Evolutionary conservation across 306 rosid species (phyloP), one percentile per base, ranked within the genome.

Genomic region (Geum urbanum): DNA sequence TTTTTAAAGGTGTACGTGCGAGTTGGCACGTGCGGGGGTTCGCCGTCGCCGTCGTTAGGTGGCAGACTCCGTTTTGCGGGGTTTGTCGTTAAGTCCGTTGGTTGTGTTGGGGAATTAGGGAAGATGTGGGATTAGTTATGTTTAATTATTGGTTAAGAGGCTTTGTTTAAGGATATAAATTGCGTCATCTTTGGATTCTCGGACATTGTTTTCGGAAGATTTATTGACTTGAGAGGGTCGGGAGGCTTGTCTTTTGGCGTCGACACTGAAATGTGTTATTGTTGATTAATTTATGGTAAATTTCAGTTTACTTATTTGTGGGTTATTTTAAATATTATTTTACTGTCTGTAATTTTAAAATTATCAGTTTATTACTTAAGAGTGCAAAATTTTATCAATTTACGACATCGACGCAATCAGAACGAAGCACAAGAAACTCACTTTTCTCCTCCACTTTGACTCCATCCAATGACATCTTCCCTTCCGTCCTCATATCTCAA

Each of bases 11-110:
- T 15, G 45, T 46, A 6, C 53, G 67, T 45, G 55, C 22, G n/a
- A 22, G 22, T 4, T 7, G 40, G 54, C 52, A 40, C 43, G 73
- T 22, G 54, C 16, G 45, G 67, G 47, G 32, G 49, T 16, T 19
- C 16, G 16, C 24, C 16, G 16, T 49, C 45, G 8, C n/a, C 71
- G 61, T 37, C 13, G 39, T 67, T n/a, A 50, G 49, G 72, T 37
- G 24, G 55, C 18, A 18, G 19, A 5, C 52, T 69, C 35, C 51
- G 63, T 54, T 39, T 53, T 14, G 73, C 27, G 27, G 46, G 15
- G 13, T 50, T 39, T 71, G 81, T 77, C 81, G 77, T 72, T 77
- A 64, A 72, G 35, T 50, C 46, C 73, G 73, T 72, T 64, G 60
- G 69, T 72, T 72, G 65, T 66, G 72, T 66, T 64, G 57, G 48